These are phyloP conservation scores for Phytophthora pseudosyringae DNA, from an alignment of 352 stramenopile species.

Conservation along the genomic window DNA sequence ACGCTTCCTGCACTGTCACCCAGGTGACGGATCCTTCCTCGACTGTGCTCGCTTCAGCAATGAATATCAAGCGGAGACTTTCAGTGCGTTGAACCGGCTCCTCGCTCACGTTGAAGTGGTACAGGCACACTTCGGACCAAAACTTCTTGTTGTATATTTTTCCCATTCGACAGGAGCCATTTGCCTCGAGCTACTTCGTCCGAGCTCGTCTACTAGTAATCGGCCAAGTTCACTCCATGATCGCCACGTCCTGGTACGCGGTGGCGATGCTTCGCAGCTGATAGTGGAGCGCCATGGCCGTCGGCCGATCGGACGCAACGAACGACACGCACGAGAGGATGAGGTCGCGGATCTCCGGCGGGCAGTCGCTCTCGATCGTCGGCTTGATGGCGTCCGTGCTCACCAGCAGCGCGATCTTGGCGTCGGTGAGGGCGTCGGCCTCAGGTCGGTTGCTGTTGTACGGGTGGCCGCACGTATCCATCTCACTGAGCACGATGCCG, in stretches of 20 bases:
- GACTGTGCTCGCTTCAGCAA: not conserved
- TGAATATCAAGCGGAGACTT: slow-evolving; percentile 11
- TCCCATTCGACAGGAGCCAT: slow-evolving; percentile 8
- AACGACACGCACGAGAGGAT: slow-evolving; percentile 54
- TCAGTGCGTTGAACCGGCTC: slow-evolving; percentile 23
- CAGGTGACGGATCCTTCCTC: not conserved
- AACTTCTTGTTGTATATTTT: not conserved
- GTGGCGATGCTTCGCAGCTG: slow-evolving; percentile 44
- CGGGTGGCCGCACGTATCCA: slow-evolving; percentile 51
- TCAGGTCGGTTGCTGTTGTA: slow-evolving; percentile 38
- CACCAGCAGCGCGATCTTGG: slow-evolving; percentile 59
- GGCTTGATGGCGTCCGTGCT: slow-evolving; percentile 57
- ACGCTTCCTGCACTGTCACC: slow-evolving; percentile 14
- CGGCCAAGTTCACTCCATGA: slow-evolving; percentile 18
- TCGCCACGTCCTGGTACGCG: slow-evolving; percentile 24
- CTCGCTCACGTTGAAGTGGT: slow-evolving; percentile 23
- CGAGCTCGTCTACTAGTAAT: slow-evolving; percentile 5
- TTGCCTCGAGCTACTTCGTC: slow-evolving; percentile 5
- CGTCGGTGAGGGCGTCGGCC: slow-evolving; percentile 33
- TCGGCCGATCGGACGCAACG: slow-evolving; percentile 45
- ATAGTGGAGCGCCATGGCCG: slow-evolving; percentile 68
- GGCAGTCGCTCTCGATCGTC: slow-evolving; percentile 51
- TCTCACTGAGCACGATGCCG: slow-evolving; percentile 57
- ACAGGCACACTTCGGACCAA: not conserved
- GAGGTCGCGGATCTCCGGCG: slow-evolving; percentile 44